Evolutionary conservation across 2,329 filamentous ascomycete species (phyloP), one percentile per base, ranked within the genome.

Genomic region (Pseudocercospora cruenta): DNA sequence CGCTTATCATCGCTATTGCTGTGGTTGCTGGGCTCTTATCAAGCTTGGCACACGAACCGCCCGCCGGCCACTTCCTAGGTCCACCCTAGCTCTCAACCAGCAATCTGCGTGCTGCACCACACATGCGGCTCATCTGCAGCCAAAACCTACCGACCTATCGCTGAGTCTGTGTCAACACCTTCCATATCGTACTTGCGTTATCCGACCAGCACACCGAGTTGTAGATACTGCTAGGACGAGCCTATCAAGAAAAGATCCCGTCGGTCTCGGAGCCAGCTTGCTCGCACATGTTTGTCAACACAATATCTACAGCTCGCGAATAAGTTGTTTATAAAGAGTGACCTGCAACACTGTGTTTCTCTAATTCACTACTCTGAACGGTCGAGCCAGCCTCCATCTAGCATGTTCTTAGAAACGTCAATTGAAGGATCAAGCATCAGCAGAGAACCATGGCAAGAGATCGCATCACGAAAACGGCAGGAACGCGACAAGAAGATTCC

Each of bases 401-500:
- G 2, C 5, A 39, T 39, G 36, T 39, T 39, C 4, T 9, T 39
- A 5, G 14, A 39, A n/a, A 39, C 36, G 3, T 39, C 47, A 51
- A 22, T 24, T n/a, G 47, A 51, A 22, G 47, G 22, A 4, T n/a
- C 22, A 24, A 51, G 8, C 3, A 39, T 9, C 3, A 39, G 26
- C 21, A 16, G 72, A 21, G 63, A 74, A 19, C 69, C 67, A 21
- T 83, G 80, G 81, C 74, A 80, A 66, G 68, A 74, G 4, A 76
- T 82, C 10, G 75, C 81, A 9, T 72, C 71, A 64, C 76, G 76
- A 58, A 83, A 83, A 69, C 78, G 80, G 65, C 76, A 78, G 26
- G 75, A 83, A 67, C 80, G 80, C 7, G 70, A 66, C 21, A 68
- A 74, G 12, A 73, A 78, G 33, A 82, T 84, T 62, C 82, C 82